Conservation (phyloP, 2,329 filamentous ascomycete genomes). For the Colletotrichum graminicola region DNA sequence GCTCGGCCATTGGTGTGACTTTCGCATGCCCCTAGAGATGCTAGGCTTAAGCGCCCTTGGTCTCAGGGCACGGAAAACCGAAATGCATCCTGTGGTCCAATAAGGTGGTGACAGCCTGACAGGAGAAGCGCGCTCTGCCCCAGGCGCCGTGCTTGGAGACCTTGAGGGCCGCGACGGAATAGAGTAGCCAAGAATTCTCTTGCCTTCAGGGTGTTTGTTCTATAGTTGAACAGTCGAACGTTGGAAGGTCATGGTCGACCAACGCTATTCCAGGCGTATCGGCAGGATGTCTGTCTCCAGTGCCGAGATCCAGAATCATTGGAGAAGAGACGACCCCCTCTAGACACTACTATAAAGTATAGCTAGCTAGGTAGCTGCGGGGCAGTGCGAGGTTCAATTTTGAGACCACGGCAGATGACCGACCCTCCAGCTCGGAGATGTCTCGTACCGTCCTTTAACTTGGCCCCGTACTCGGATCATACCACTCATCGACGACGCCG, state of each 20-base stretch:
- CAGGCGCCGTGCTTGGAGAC: neutral
- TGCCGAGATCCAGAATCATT: constrained; percentile 26
- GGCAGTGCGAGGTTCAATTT: neutral
- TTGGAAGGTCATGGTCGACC: neutral
- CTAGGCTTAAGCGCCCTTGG: constrained; percentile 7
- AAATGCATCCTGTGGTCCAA: neutral
- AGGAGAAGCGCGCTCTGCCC: neutral
- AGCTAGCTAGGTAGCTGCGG: neutral
- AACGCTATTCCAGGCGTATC: neutral
- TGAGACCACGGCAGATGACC: constrained; percentile 12
- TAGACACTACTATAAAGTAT: neutral
- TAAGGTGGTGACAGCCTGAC: neutral
- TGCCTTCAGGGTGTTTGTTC: neutral
- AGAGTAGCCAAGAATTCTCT: constrained; percentile 1
- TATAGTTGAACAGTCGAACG: neutral
- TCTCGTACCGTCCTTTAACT: constrained; percentile 16
- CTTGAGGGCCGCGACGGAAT: neutral
- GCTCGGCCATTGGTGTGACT: constrained; percentile 9
- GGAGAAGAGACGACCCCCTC: neutral
- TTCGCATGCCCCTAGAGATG: neutral
- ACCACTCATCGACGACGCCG: constrained; percentile 14
- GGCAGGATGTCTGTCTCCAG: neutral
- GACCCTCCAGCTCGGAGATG: constrained; percentile 10
- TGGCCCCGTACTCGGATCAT: constrained; percentile 27
- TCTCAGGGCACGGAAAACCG: neutral